Base-by-base conservation (phyloP, 1,284 basidiomycete species). In the Ustilago tritici region DNA sequence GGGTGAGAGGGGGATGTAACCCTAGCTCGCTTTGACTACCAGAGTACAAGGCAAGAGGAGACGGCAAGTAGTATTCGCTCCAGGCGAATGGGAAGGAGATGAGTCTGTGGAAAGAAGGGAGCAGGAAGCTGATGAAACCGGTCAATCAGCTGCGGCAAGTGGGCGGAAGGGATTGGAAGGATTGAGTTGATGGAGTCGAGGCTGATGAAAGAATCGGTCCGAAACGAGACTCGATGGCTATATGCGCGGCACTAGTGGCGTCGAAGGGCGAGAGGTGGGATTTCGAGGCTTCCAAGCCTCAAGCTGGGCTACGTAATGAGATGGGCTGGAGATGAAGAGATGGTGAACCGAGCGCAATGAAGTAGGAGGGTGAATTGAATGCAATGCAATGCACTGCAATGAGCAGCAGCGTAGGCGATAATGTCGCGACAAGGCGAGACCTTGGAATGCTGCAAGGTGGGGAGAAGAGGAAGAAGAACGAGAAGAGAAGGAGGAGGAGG, bases 261-360 rank as follows among this genome's bases (percentile, higher is more conserved):
- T 58, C 36, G 40, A 41, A 36, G 10, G 35, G 14, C 50, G 49
- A 47, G 32, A 49, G 52, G 60, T 41, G 61, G 15, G 32, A 46
- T 52, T 54, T n/a, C 31, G 34, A 41, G 19, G 36, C 14, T 23
- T 17, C 38, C 23, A 28, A 56, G 38, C 38, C 4, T 40, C 35
- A 47, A 50, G 41, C 41, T 36, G 19, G 19, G 11, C 15, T 35
- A n/a, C 32, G 57, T 36, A 19, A 34, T 36, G n/a, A 32, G 32
- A 17, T 23, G 46, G 28, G 38, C 6, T 61, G 38, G 54, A 57
- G 49, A 63, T 64, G 70, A 72, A 59, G 65, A 56, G 60, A 66
- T 38, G 52, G 65, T 65, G 70, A 64, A 61, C 61, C 65, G 28
- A 57, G 65, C 70, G 70, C 65, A 61, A 41, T 61, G 61, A 54